Conservation (phyloP, 306 rosid species). For the Astragalus membranaceus region DNA sequence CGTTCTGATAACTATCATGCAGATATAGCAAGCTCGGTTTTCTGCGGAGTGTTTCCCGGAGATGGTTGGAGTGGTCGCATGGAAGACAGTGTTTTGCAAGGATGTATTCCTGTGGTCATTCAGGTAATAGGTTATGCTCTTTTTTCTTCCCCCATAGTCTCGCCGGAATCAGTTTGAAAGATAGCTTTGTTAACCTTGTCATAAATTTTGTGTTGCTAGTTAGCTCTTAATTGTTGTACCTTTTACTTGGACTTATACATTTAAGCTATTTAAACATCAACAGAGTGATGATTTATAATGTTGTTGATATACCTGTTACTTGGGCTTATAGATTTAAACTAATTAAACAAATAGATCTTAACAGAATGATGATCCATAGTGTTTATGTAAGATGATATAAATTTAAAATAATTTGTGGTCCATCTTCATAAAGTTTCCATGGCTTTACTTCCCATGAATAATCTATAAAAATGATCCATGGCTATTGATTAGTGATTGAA, state of each 20-base stretch:
- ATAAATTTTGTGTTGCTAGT: neutral
- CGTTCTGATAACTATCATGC: constrained; percentile 57
- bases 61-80: constrained; percentile 98
- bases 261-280: too few relatives aligned
- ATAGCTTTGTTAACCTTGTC: neutral
- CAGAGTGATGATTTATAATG: too few relatives aligned
- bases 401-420: too few relatives aligned
- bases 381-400: too few relatives aligned
- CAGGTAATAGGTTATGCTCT: constrained; percentile 42
- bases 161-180: neutral
- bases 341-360: too few relatives aligned
- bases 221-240: too few relatives aligned
- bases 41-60: constrained; percentile 86
- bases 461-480: constrained; percentile 5
- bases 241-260: too few relatives aligned
- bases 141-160: neutral
- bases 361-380: too few relatives aligned
- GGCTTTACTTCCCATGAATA: neutral
- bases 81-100: constrained; percentile 90
- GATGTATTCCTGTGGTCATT: constrained; percentile 87
- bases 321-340: too few relatives aligned
- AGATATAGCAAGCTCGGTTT: constrained; percentile 64
- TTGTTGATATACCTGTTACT: too few relatives aligned
- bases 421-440: neutral
- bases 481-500: constrained; percentile 7